These are phyloP conservation scores for Adansonia rubrostipa DNA, from an alignment of 441 rosid species.

Conservation along the genomic window DNA sequence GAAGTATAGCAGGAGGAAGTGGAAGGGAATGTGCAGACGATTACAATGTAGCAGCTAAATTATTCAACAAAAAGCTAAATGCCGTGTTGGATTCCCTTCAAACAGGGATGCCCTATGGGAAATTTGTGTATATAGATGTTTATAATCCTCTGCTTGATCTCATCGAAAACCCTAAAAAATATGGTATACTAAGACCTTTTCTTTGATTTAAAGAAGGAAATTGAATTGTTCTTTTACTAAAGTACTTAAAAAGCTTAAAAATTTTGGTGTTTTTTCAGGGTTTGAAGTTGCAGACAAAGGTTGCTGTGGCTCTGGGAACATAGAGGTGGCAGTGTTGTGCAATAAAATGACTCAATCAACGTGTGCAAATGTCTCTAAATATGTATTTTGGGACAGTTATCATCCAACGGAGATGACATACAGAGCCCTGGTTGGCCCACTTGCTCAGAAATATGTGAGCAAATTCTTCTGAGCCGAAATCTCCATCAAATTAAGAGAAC, in stretches of 20 bases:
- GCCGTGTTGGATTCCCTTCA: slow-evolving; percentile 36
- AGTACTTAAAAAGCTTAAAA: not conserved
- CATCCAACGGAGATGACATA: slow-evolving; percentile 78
- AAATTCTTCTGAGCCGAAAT: slow-evolving; percentile 29
- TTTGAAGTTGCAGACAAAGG: slow-evolving; percentile 51
- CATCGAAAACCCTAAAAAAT: slow-evolving; percentile 39
- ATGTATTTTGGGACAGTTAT: slow-evolving; percentile 71
- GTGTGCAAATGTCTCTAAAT: slow-evolving; percentile 48
- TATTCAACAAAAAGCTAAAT: slow-evolving; percentile 53
- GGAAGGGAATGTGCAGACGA: slow-evolving; percentile 40
- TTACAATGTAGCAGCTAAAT: slow-evolving; percentile 46
- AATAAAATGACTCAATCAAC: slow-evolving; percentile 38
- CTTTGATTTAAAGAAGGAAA: not conserved
- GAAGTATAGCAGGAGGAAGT: slow-evolving; percentile 55
- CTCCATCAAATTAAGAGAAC: no score
- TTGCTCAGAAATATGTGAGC: slow-evolving; percentile 32
- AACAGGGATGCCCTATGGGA: slow-evolving; percentile 35
- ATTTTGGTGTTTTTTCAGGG: slow-evolving; percentile 37
- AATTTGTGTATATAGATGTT: slow-evolving; percentile 51
- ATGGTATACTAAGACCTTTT: slow-evolving; percentile 34
- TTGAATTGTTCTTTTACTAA: not conserved
- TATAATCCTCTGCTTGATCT: slow-evolving; percentile 48
- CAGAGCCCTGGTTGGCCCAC: slow-evolving; percentile 25
- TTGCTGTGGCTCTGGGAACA: slow-evolving; percentile 67
- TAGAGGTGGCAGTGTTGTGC: slow-evolving; percentile 61